These are phyloP conservation scores for Apostasia shenzhenica DNA, from an alignment of 106 monocot genomes.

Conservation along the genomic window DNA sequence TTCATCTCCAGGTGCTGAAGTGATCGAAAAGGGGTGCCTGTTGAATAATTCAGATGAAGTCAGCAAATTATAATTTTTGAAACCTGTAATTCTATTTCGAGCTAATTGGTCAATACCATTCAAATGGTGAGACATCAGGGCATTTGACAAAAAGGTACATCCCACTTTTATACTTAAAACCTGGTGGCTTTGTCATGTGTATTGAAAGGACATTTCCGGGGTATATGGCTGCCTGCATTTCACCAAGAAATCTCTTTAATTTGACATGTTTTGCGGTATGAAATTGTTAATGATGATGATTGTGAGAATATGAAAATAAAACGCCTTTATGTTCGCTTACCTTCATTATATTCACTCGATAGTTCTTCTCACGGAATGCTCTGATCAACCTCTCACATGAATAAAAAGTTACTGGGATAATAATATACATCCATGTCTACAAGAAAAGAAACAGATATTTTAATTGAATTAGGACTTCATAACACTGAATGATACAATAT, in stretches of 20 bases:
- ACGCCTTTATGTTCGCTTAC: conserved; percentile 21
- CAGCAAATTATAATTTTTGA: not conserved
- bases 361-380: conserved; percentile 60
- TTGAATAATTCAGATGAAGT: conserved; percentile 2
- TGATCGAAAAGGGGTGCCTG: conserved; percentile 98
- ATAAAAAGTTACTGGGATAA: conserved; percentile 63
- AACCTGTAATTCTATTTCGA: not conserved
- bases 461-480: not conserved
- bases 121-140: conserved; percentile 82
- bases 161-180: conserved; percentile 92
- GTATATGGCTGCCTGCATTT: conserved; percentile 80
- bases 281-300: too few species aligned
- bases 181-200: conserved; percentile 82
- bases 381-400: conserved; percentile 69
- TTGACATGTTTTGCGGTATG: not conserved
- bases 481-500: not conserved
- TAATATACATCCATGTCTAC: conserved; percentile 96
- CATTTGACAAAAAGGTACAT: conserved; percentile 97
- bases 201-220: conserved; percentile 91
- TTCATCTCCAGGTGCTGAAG: conserved; percentile 87
- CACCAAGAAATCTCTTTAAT: not conserved
- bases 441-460: conserved; percentile 10
- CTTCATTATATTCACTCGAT: conserved; percentile 68
- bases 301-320: too few species aligned
- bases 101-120: conserved; percentile 50